Evolutionary conservation across 305 asterid genomes (phyloP).

Genomic region (Fraxinus latifolia): DNA sequence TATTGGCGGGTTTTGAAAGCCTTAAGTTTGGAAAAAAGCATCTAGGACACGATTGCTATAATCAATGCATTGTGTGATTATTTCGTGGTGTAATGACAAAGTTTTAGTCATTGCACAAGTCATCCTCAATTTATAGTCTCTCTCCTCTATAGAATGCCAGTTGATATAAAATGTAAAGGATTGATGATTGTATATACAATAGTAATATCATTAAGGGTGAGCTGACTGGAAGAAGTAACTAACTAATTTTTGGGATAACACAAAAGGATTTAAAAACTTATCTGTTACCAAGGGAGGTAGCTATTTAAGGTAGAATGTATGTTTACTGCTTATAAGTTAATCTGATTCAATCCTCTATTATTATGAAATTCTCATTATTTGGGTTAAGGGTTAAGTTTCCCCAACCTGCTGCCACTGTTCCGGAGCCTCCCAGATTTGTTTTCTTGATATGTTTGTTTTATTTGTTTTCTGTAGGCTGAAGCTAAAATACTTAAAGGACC

Average conservation of each 20-base stretch:
- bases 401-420: neutral
- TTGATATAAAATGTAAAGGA: neutral
- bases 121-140: neutral
- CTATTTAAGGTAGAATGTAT: neutral
- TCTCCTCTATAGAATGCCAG: neutral
- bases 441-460: slow-evolving; percentile 15
- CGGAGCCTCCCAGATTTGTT: neutral
- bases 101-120: neutral
- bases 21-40: neutral
- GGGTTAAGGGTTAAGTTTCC: neutral
- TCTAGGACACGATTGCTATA: neutral
- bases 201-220: neutral
- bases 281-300: neutral
- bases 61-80: neutral
- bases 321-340: neutral
- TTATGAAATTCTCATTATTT: neutral
- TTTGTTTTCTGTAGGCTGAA: slow-evolving; percentile 63
- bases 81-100: neutral
- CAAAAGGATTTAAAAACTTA: neutral
- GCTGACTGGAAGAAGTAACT: neutral
- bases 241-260: neutral
- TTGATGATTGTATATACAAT: neutral
- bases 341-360: neutral
- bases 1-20: neutral
- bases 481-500: slow-evolving; percentile 96